Evolutionary conservation across 164 flowering plant genomes (phyloP).

Genomic region (Annona cherimola): DNA sequence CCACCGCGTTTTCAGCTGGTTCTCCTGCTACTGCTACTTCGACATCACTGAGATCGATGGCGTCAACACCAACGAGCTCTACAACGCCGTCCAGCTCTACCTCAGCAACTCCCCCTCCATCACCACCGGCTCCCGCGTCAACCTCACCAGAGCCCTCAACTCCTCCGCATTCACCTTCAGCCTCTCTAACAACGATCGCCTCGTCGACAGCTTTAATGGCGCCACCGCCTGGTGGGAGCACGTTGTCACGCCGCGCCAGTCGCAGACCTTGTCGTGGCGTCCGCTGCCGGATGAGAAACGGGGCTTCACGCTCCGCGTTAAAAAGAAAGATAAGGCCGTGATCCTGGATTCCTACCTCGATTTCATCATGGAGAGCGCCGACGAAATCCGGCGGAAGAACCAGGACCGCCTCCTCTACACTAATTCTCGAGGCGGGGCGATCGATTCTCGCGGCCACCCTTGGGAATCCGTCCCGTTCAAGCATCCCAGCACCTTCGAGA

Average conservation of each 20-base stretch:
- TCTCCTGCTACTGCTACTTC: constrained; percentile 73
- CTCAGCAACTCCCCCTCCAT: constrained; percentile 50
- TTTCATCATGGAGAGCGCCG: constrained; percentile 50
- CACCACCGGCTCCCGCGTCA: constrained; percentile 39
- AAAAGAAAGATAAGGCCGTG: constrained; percentile 45
- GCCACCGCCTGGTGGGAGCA: constrained; percentile 68
- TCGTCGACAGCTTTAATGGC: constrained; percentile 52
- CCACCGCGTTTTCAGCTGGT: constrained; percentile 40
- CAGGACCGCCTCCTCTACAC: constrained; percentile 73
- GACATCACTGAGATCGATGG: constrained; percentile 93
- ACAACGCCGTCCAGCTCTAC: constrained; percentile 80
- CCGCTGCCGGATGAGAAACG: constrained; percentile 76
- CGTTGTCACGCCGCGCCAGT: constrained; percentile 53
- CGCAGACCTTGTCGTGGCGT: constrained; percentile 66
- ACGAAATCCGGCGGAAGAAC: constrained; percentile 52
- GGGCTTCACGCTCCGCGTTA: constrained; percentile 63
- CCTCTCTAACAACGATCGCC: constrained; percentile 57
- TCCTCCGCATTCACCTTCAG: constrained; percentile 58
- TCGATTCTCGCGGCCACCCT: constrained; percentile 67
- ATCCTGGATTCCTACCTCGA: constrained; percentile 57
- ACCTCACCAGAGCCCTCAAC: constrained; percentile 62
- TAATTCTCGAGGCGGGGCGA: constrained; percentile 62
- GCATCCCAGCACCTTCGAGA: constrained; percentile 84
- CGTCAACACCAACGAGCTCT: constrained; percentile 88
- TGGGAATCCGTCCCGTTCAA: constrained; percentile 88